These are phyloP conservation scores for Trifolium dubium DNA, from an alignment of 306 rosid genomes.

Conservation along the genomic window DNA sequence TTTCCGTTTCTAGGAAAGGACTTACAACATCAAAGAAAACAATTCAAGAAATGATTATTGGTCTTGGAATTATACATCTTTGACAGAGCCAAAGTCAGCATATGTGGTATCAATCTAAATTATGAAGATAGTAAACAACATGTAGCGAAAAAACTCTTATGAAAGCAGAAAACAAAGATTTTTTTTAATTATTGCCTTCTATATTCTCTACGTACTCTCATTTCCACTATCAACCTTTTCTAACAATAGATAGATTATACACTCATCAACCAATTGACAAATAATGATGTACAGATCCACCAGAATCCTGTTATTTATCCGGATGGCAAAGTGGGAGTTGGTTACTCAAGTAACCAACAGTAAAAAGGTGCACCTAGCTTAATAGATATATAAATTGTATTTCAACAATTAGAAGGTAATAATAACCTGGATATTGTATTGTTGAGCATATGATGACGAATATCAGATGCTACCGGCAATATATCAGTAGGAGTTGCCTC, in stretches of 20 bases:
- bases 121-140: background rate
- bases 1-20: background rate
- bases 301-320: slow-evolving; percentile 25
- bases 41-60: slow-evolving; percentile 1
- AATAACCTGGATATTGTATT: slow-evolving; percentile 12
- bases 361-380: slow-evolving; percentile 28
- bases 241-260: slow-evolving; percentile 1
- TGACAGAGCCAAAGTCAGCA: background rate
- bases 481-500: slow-evolving; percentile 24
- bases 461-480: slow-evolving; percentile 24
- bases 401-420: slow-evolving; percentile 37
- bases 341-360: slow-evolving; percentile 5
- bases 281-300: slow-evolving; percentile 25
- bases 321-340: slow-evolving; percentile 6
- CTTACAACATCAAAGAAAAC: background rate
- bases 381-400: slow-evolving; percentile 16
- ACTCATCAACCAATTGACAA: slow-evolving; percentile 22
- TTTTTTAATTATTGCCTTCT: background rate
- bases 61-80: background rate
- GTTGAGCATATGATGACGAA: slow-evolving; percentile 13
- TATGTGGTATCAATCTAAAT: background rate
- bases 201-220: background rate
- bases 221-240: background rate
- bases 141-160: background rate
- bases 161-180: slow-evolving; percentile 14